Conservation (phyloP, 805 yeast genomes). For the Candida boidinii region DNA sequence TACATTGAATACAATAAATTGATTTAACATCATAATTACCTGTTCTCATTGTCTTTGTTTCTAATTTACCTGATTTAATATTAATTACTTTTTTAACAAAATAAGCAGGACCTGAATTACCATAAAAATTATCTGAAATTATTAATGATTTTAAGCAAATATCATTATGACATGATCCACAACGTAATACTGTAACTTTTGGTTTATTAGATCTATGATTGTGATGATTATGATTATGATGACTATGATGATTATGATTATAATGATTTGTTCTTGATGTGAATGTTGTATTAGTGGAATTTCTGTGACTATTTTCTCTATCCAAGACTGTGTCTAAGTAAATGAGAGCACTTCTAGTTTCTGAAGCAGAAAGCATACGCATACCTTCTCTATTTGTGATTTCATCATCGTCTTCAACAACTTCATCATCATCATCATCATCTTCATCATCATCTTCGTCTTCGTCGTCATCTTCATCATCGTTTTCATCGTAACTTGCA, state of each 20-base stretch:
- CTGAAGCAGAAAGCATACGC: too few species aligned
- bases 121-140: slow-evolving; percentile 25
- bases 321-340: too few species aligned
- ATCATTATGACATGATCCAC: slow-evolving; percentile 25
- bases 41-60: slow-evolving; percentile 22
- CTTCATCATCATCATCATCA: too few species aligned
- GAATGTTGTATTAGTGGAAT: not conserved
- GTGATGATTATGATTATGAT: not conserved
- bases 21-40: slow-evolving; percentile 23
- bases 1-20: slow-evolving; percentile 24
- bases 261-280: not conserved
- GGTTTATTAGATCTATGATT: not conserved
- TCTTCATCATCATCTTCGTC: too few species aligned
- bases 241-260: slow-evolving; percentile 1
- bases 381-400: too few species aligned
- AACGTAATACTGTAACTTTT: slow-evolving; percentile 19
- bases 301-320: too few species aligned
- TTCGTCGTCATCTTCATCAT: too few species aligned
- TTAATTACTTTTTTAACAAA: slow-evolving; percentile 24
- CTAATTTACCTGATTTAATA: slow-evolving; percentile 9
- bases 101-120: slow-evolving; percentile 24
- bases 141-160: slow-evolving; percentile 20
- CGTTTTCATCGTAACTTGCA: slow-evolving; percentile 10
- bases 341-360: too few species aligned
- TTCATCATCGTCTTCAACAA: too few species aligned